Conservation (phyloP, 805 yeast species). For the Starmerella scarabaei region DNA sequence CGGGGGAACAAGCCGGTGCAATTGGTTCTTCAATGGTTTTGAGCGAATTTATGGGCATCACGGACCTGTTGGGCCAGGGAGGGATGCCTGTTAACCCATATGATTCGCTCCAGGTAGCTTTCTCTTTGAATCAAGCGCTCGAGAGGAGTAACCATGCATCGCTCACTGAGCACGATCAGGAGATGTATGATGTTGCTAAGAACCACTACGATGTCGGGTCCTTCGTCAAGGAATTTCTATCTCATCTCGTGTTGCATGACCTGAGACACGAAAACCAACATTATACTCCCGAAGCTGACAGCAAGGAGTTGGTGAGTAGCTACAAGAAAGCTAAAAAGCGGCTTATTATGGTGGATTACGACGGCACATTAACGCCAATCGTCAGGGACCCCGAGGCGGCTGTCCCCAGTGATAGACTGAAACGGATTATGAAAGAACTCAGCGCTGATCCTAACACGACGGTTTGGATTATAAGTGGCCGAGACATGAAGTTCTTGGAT, state of each 20-base stretch:
- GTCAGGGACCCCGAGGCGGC: slow-evolving; percentile 98
- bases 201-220: slow-evolving; percentile 54
- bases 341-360: slow-evolving; percentile 84
- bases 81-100: slow-evolving; percentile 84
- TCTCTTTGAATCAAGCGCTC: slow-evolving; percentile 60
- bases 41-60: slow-evolving; percentile 90
- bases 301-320: slow-evolving; percentile 46
- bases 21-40: slow-evolving; percentile 50
- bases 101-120: slow-evolving; percentile 91
- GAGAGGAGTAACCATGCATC: slow-evolving; percentile 29
- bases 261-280: slow-evolving; percentile 34
- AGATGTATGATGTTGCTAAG: slow-evolving; percentile 49
- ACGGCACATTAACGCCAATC: slow-evolving; percentile 94
- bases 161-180: slow-evolving; percentile 10
- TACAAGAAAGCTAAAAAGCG: slow-evolving; percentile 54
- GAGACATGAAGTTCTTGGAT: slow-evolving; percentile 82
- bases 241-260: slow-evolving; percentile 29
- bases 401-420: slow-evolving; percentile 68
- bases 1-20: slow-evolving; percentile 33
- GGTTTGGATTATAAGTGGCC: slow-evolving; percentile 91
- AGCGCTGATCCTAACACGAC: slow-evolving; percentile 67
- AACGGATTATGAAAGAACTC: slow-evolving; percentile 44
- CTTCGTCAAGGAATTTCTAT: slow-evolving; percentile 61
- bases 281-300: slow-evolving; percentile 70
- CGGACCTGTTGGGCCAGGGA: slow-evolving; percentile 31